Evolutionary conservation across 306 rosid genomes (phyloP).

Genomic region (Prunus padus): DNA sequence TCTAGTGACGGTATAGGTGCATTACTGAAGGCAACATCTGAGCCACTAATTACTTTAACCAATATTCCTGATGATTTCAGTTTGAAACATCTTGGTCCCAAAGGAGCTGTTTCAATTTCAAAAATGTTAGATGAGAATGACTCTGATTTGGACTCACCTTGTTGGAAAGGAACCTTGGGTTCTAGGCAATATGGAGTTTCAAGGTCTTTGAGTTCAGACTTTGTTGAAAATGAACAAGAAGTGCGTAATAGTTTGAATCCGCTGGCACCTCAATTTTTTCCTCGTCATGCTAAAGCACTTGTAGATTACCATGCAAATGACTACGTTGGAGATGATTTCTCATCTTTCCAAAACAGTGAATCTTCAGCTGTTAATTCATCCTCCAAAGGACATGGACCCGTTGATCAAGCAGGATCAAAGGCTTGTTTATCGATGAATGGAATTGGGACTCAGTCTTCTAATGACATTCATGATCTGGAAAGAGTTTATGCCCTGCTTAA

Average conservation of each 20-base stretch:
- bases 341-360: slow-evolving; percentile 28
- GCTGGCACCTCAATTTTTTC: slow-evolving; percentile 59
- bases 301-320: slow-evolving; percentile 9
- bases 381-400: slow-evolving; percentile 31
- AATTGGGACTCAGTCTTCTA: slow-evolving; percentile 33
- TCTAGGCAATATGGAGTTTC: slow-evolving; percentile 29
- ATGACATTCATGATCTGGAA: slow-evolving; percentile 23
- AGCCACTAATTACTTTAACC: neutral
- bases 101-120: slow-evolving; percentile 18
- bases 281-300: slow-evolving; percentile 37
- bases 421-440: slow-evolving; percentile 28
- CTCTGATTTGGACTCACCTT: slow-evolving; percentile 67
- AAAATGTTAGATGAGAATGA: slow-evolving; percentile 37
- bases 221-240: slow-evolving; percentile 34
- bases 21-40: slow-evolving; percentile 1
- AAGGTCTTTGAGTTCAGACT: slow-evolving; percentile 25
- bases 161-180: slow-evolving; percentile 54
- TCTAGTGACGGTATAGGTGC: neutral
- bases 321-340: slow-evolving; percentile 30
- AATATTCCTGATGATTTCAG: neutral
- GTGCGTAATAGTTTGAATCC: slow-evolving; percentile 56
- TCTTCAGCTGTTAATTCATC: slow-evolving; percentile 32
- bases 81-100: slow-evolving; percentile 1
- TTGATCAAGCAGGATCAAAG: slow-evolving; percentile 28
- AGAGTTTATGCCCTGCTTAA: slow-evolving; percentile 24